Percentiles rank a stretch among this genome's conserved stretches.
These are phyloP conservation scores for Melanogaster broomeanus DNA, from an alignment of 768 basidiomycete species.

Conservation along the genomic window DNA sequence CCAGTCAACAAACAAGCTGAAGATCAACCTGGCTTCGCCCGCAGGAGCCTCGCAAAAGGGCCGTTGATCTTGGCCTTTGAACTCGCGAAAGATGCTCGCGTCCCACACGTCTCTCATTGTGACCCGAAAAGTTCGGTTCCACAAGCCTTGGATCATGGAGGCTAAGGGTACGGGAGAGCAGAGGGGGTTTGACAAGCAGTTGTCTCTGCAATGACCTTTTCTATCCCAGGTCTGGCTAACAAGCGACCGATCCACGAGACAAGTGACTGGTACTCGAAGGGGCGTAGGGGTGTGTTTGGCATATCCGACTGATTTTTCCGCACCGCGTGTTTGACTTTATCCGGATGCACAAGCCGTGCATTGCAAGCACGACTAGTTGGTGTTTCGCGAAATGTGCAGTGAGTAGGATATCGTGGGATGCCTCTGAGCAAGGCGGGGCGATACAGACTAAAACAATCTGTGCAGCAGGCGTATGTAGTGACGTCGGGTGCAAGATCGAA, in stretches of 20 bases:
- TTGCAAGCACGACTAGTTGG: conserved; percentile 12
- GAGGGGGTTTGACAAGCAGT: too few species aligned
- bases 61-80: conserved; percentile 28
- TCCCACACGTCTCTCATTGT: conserved; percentile 29
- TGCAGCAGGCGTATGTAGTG: conserved; percentile 25
- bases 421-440: background rate
- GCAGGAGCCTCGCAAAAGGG: conserved; percentile 16
- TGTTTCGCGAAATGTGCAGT: conserved; percentile 18
- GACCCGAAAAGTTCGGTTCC: background rate
- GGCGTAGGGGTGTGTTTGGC: conserved; percentile 3
- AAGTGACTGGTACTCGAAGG: conserved; percentile 28
- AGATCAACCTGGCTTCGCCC: conserved; percentile 21
- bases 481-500: conserved; percentile 17
- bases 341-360: background rate
- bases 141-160: background rate
- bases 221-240: conserved; percentile 21
- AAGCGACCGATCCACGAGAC: conserved; percentile 29
- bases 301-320: background rate
- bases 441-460: conserved; percentile 28
- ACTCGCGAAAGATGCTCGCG: conserved; percentile 18
- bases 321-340: background rate
- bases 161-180: too few species aligned
- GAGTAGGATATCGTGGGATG: conserved; percentile 11
- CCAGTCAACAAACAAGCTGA: conserved; percentile 37
- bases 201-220: conserved; percentile 1